Percentiles rank a stretch among this genome's conserved stretches.
These are phyloP conservation scores for Epicoccum sorghinum DNA, from an alignment of 2,329 filamentous ascomycete genomes.

Conservation along the genomic window DNA sequence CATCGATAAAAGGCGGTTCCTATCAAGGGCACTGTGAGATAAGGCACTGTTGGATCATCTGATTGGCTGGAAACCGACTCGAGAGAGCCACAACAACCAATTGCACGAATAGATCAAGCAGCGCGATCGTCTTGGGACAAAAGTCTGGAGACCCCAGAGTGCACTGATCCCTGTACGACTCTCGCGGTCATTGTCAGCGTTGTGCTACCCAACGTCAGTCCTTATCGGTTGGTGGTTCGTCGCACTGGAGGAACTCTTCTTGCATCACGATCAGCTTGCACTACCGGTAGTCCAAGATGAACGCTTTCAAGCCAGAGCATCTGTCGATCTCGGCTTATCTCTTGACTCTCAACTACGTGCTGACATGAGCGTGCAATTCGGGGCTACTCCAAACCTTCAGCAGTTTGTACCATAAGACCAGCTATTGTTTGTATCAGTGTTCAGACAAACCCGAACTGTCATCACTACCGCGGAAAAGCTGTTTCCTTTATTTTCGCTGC, in stretches of 20 bases:
- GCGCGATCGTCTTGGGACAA: not conserved
- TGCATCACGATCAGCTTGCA: conserved; percentile 5
- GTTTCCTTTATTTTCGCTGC: conserved; percentile 31
- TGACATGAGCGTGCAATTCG: not conserved
- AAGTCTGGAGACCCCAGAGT: not conserved
- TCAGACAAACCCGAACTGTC: conserved; percentile 31
- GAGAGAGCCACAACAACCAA: conserved; percentile 13
- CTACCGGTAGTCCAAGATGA: not conserved
- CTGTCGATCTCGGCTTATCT: not conserved
- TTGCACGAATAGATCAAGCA: not conserved
- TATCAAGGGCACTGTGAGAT: conserved; percentile 48
- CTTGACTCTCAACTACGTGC: too few species aligned
- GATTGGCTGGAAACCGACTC: conserved; percentile 23
- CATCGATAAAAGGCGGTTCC: not conserved
- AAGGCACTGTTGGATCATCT: conserved; percentile 27
- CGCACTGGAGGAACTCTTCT: not conserved
- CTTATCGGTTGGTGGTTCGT: conserved; percentile 2
- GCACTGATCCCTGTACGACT: conserved; percentile 2
- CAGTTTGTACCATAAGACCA: conserved; percentile 6
- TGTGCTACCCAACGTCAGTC: conserved; percentile 1
- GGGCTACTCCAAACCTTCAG: too few species aligned
- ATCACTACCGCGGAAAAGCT: conserved; percentile 43
- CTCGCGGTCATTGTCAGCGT: not conserved
- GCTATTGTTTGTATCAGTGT: conserved; percentile 8
- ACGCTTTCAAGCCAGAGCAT: too few species aligned